A percentile compares a stretch with the other conserved stretches of the same genome.
Conservation (phyloP, 2,329 filamentous ascomycete species). For the Trichophyton rubrum region DNA sequence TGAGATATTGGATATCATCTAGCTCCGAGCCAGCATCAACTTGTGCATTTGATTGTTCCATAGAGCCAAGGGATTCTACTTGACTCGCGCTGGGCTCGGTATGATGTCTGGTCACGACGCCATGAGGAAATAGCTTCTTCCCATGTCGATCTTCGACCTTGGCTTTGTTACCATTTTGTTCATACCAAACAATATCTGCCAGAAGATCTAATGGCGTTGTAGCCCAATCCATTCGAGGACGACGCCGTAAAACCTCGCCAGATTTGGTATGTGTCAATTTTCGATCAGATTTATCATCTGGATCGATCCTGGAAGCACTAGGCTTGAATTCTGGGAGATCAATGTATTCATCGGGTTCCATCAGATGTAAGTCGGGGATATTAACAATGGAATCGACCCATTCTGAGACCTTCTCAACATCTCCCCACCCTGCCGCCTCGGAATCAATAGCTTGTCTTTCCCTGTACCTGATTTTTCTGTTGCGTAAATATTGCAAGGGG, state of each 20-base stretch:
- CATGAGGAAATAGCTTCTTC: constrained; percentile 48
- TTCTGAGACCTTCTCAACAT: constrained; percentile 55
- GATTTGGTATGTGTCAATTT: constrained; percentile 18
- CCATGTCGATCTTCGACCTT: constrained; percentile 71
- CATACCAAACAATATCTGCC: constrained; percentile 82
- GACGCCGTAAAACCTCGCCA: constrained; percentile 45
- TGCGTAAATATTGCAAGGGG: constrained; percentile 82
- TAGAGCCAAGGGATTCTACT: not conserved
- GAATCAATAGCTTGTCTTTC: constrained; percentile 64
- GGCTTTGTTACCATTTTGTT: constrained; percentile 66
- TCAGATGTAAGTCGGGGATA: constrained; percentile 31
- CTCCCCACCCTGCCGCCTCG: constrained; percentile 62
- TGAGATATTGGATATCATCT: constrained; percentile 16
- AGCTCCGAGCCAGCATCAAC: not conserved
- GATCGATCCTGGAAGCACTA: not conserved
- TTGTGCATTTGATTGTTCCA: not conserved
- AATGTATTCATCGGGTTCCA: constrained; percentile 35
- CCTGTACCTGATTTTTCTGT: constrained; percentile 69
- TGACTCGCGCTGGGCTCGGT: not conserved
- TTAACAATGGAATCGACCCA: constrained; percentile 65
- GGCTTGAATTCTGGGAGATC: constrained; percentile 34
- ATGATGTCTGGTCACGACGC: constrained; percentile 15
- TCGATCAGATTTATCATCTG: not conserved
- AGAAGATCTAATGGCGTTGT: constrained; percentile 73
- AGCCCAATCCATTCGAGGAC: constrained; percentile 73